Conservation (phyloP, 2,329 filamentous ascomycete species). For the Cercospora brassicicola region DNA sequence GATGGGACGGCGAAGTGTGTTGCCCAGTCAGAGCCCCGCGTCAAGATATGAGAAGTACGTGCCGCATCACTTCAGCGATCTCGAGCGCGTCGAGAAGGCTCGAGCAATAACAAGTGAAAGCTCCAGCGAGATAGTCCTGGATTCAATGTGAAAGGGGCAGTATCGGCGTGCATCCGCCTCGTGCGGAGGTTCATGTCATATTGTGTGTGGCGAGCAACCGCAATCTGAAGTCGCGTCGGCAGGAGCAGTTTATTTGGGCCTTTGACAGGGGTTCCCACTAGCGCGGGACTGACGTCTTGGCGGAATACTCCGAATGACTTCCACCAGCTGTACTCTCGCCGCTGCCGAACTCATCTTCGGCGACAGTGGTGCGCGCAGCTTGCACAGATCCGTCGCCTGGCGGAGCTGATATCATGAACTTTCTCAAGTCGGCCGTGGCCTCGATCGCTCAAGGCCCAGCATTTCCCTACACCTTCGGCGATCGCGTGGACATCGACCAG, state of each 20-base stretch:
- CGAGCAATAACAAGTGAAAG: neutral
- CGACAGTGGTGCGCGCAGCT: neutral
- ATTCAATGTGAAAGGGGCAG: neutral
- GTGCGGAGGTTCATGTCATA: neutral
- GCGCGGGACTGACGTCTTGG: neutral
- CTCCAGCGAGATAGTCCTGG: neutral
- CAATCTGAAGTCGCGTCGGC: slow-evolving; percentile 2
- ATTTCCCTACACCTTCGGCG: slow-evolving; percentile 89
- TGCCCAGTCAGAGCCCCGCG: neutral
- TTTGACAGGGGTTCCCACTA: neutral
- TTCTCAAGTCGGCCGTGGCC: slow-evolving; percentile 94
- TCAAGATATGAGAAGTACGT: neutral
- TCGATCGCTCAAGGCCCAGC: slow-evolving; percentile 94
- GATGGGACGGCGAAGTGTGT: neutral
- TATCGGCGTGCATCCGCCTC: neutral
- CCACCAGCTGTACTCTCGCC: neutral
- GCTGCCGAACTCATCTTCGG: neutral
- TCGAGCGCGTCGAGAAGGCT: neutral
- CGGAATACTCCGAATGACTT: neutral
- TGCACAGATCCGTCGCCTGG: neutral
- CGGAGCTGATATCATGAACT: slow-evolving; percentile 68
- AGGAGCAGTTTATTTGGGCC: neutral
- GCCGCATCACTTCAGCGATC: neutral
- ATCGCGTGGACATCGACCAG: slow-evolving; percentile 85
- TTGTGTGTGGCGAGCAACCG: neutral